These are phyloP conservation scores for Chlamydomonas asymmetrica DNA, from an alignment of 139 green algal species.

Conservation along the genomic window DNA sequence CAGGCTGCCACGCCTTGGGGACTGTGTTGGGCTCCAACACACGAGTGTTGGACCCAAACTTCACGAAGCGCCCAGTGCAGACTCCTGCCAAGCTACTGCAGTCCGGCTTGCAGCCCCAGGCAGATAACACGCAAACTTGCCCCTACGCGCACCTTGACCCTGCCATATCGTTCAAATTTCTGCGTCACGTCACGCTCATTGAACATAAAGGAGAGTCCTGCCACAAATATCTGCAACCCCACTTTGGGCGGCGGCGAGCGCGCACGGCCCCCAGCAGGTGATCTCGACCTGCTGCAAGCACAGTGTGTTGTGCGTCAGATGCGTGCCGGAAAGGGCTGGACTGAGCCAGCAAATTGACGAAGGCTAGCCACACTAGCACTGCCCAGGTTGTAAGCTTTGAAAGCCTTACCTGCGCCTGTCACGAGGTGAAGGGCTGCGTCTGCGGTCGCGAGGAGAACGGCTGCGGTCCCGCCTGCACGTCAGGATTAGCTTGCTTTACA, in stretches of 20 bases:
- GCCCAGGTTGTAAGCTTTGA: too few species aligned
- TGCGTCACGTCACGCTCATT: constrained; percentile 9
- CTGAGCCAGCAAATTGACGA: too few species aligned
- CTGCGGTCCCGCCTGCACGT: too few species aligned
- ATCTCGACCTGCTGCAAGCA: too few species aligned
- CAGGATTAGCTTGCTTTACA: too few species aligned
- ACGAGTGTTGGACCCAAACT: neutral
- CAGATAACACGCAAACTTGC: neutral
- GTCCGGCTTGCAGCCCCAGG: neutral
- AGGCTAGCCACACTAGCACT: too few species aligned
- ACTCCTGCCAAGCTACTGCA: neutral
- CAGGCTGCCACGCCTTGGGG: neutral
- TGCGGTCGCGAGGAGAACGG: too few species aligned
- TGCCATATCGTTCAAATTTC: neutral
- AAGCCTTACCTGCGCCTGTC: too few species aligned
- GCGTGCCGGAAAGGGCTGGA: too few species aligned
- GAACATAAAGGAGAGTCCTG: constrained; percentile 60
- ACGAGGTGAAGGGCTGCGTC: too few species aligned
- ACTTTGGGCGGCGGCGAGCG: constrained; percentile 31
- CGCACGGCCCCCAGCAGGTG: too few species aligned
- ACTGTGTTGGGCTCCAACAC: neutral
- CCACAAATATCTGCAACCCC: constrained; percentile 58
- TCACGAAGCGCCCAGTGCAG: neutral
- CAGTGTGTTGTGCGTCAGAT: too few species aligned
- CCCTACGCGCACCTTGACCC: neutral